A percentile compares a stretch with the other conserved stretches of the same genome.
phyloP scores from a whole-genome alignment of 73 alveolate species.

The Paramecium pentaurelia region DNA sequence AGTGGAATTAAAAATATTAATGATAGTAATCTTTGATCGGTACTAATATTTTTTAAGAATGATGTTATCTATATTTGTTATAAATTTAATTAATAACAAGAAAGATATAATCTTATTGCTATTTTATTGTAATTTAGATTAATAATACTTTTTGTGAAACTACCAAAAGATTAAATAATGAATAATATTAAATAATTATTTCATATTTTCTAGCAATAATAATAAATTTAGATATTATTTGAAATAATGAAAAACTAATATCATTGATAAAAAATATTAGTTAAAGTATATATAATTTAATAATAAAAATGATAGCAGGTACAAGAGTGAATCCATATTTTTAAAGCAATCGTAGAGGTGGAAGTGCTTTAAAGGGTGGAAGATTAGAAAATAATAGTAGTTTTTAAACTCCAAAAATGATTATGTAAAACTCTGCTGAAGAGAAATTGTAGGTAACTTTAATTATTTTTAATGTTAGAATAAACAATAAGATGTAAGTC shows the following conservation, averaged over 20 bases:
- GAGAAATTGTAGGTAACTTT: not conserved
- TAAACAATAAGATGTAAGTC: not conserved
- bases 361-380: not conserved
- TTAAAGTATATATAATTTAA: not conserved
- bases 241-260: not conserved
- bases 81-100: too few species aligned
- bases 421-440: not conserved
- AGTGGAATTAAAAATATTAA: constrained; percentile 15
- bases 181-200: not conserved
- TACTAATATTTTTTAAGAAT: not conserved
- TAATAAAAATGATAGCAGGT: not conserved
- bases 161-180: not conserved
- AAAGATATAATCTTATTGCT: too few species aligned
- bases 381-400: not conserved
- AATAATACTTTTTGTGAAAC: too few species aligned
- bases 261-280: not conserved
- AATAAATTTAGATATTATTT: not conserved
- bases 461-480: not conserved
- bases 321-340: not conserved
- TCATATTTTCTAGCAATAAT: not conserved
- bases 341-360: not conserved
- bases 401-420: not conserved
- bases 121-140: too few species aligned
- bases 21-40: constrained; percentile 21
- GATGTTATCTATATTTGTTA: not conserved